Base-by-base conservation (phyloP, 1,284 basidiomycete genomes). In the Agaricales sp. region DNA sequence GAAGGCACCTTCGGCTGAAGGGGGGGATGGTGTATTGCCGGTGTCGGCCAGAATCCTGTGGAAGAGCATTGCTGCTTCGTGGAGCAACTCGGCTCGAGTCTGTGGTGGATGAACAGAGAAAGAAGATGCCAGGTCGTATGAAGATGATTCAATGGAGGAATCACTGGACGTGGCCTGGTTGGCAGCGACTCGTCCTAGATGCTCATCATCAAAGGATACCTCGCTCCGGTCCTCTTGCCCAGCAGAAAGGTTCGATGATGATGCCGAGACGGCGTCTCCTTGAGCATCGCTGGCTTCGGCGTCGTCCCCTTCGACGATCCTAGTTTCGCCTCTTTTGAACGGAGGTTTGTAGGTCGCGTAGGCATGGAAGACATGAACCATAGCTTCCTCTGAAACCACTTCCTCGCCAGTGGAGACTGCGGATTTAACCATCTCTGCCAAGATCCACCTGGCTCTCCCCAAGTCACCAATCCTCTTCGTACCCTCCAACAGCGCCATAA, bases 381-480 rank as follows among this genome's bases (percentile, higher is more conserved):
- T 80, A 21, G 87, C 74, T 57, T 84, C 78, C 50, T 87, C 82
- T 54, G 88, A 76, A 12, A 92, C 75, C 38, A 62, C 57, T 13
- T 66, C 61, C 18, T 64, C 59, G 18, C 53, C 53, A 53, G 45
- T 52, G 56, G 56, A 55, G 58, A 11, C 4, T 21, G 21, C 11
- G 55, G 58, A 63, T 58, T 65, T 68, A 12, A 92, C 77, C 67
- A 92, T 82, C 69, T 97, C 92, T 0, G 87, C 88, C 49, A 99
- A 68, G 51, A 97, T 86, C 94, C 93, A 98, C 52, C 94, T 72
- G 4, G 85, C 82, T 44, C 91, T 73, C 6, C 76, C 71, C 6
- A 99, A 64, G 63, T 98, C 95, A 0, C 92, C 88, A 0, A 83
- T 70, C 3, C 91, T 71, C 62, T 93, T 96, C 46, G 91, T 87